phyloP scores from a whole-genome alignment of 768 basidiomycete species.

The Trametes cubensis region DNA sequence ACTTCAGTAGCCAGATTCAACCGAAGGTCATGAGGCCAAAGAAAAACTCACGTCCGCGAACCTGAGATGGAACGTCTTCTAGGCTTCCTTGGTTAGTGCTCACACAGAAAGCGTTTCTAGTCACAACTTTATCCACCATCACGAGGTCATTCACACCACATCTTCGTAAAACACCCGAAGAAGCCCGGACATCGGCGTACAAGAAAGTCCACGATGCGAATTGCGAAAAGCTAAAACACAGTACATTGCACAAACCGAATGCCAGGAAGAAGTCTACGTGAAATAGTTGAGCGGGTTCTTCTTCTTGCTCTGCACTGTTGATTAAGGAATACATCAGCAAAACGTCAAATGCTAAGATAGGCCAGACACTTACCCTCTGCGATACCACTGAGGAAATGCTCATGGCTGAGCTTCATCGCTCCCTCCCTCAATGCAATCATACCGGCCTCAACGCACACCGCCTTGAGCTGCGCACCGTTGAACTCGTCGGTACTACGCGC shows the following conservation, averaged over 20 bases:
- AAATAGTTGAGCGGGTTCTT: slow-evolving; percentile 98
- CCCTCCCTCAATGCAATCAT: slow-evolving; percentile 98
- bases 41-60: not conserved
- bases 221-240: slow-evolving; percentile 16
- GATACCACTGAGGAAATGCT: slow-evolving; percentile 94
- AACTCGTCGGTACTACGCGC: slow-evolving; percentile 98
- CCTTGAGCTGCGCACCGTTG: slow-evolving; percentile 96
- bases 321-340: slow-evolving; percentile 30
- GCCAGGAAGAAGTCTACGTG: slow-evolving; percentile 51
- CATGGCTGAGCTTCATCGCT: slow-evolving; percentile 84
- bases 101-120: slow-evolving; percentile 17
- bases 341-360: slow-evolving; percentile 27
- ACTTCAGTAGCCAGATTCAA: no score
- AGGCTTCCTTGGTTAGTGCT: not conserved
- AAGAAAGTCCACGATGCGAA: slow-evolving; percentile 15
- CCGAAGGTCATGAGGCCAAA: no score
- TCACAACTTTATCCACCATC: slow-evolving; percentile 12
- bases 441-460: slow-evolving; percentile 98
- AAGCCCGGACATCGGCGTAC: slow-evolving; percentile 12
- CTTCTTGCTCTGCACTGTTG: slow-evolving; percentile 97
- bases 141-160: slow-evolving; percentile 9
- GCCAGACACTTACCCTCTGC: slow-evolving; percentile 65
- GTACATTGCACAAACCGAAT: slow-evolving; percentile 18
- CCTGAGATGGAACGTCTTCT: not conserved
- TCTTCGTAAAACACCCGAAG: slow-evolving; percentile 3